Base-by-base conservation (phyloP, 176 grass and related monocot genomes). In the Carex cristatella region DNA sequence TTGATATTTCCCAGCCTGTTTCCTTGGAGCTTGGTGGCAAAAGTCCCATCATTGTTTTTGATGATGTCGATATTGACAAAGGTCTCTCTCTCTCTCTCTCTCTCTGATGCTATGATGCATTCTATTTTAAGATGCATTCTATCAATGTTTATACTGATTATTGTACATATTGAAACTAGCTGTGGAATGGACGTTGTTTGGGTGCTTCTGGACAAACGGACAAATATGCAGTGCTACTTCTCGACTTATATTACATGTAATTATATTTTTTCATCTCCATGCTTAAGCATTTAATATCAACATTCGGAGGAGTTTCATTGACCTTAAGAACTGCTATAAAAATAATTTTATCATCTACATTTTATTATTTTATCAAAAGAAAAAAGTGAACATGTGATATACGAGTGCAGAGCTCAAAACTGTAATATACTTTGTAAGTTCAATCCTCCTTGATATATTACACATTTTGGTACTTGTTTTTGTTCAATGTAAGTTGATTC, bases 181-280 rank as follows among this genome's bases (percentile, higher is more conserved):
- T 95, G 88, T 99, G 79, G 96, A 99, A 78, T 99, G 96, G 96
- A 79, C 91, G 79, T 79, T 99, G 23, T 99, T 99, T 94, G 96
- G 96, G 18, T 99, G 96, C 91, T 99, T 99, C 87, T 99, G 96
- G 96, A 99, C 96, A 62, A 99, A 94, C 82, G 96, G 96, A 83
- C 96, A 99, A 85, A 99, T 99, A 82, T 99, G 96, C 88, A 99
- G 96, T 81, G 96, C 96, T 81, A 99, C 96, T 69, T 99, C 96
- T 63, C 96, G 96, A 35, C 93, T 99, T 88, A 69, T 99, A 84
- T 75, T 99, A 58, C 96, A 99, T 91, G 96, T 99, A 92, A 92
- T 1, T 40, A 40, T 40, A 86, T 86, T 37, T 72, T 86, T 54
- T 63, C 8, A 38, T 67, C 5, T 65, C 23, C 38, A 46, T 15